Conservation (phyloP, 192 early-diverging fungal genomes). For the Coemansia sp. region DNA sequence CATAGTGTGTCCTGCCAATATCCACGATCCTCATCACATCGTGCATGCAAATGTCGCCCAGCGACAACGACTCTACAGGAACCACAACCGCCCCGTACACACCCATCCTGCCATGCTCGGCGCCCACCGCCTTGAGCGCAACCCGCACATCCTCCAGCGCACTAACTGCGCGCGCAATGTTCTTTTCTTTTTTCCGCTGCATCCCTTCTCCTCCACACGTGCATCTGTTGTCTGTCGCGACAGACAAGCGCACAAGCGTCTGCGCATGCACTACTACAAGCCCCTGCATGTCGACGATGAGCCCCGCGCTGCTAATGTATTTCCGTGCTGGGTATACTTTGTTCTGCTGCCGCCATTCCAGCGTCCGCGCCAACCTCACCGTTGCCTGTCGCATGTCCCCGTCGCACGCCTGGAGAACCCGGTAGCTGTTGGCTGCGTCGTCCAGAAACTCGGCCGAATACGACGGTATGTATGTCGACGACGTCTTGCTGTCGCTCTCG, state of each 20-base stretch:
- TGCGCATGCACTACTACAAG: conserved; percentile 26
- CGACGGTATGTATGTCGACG: conserved; percentile 34
- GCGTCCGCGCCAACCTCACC: conserved; percentile 14
- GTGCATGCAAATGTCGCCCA: conserved; percentile 23
- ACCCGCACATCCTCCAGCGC: conserved; percentile 45
- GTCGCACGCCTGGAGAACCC: conserved; percentile 21
- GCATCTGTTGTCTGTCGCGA: background rate
- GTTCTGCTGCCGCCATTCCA: conserved; percentile 37
- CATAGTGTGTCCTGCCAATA: conserved; percentile 26
- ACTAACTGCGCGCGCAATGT: conserved; percentile 23
- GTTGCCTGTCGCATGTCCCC: conserved; percentile 11
- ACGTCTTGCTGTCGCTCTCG: background rate
- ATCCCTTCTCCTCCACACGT: background rate
- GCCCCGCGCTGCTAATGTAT: background rate
- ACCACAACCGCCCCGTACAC: conserved; percentile 30
- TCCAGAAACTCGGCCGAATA: conserved; percentile 38
- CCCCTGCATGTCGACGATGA: conserved; percentile 24
- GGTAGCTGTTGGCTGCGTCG: conserved; percentile 25
- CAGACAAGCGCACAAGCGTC: conserved; percentile 10
- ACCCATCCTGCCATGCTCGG: background rate
- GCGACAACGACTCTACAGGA: conserved; percentile 37
- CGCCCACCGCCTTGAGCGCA: conserved; percentile 25
- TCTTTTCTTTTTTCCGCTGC: background rate
- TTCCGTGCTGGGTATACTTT: conserved; percentile 40
- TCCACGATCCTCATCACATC: conserved; percentile 12